Evolutionary conservation across 306 rosid species (phyloP), one percentile per base, ranked within the genome.

Genomic region (Rubus idaeus): DNA sequence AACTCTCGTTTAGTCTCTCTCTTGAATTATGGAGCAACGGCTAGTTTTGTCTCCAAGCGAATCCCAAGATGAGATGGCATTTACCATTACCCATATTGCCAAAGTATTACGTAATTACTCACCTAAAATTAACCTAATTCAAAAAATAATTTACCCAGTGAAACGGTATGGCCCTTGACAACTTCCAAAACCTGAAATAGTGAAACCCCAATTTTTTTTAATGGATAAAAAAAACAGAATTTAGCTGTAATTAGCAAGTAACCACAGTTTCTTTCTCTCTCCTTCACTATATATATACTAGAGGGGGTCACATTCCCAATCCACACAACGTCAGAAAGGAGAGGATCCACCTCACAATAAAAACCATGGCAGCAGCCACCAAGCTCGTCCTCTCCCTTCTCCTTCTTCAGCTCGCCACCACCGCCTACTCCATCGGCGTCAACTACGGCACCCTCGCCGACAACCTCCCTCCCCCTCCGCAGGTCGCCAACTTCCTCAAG

Each of bases 361-460:
- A 17, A 30, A 9, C 75, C 44, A 70, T 71, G 62, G 30, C 71
- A 63, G 45, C 4, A 56, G 68, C 70, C 13, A 3, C 56, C 61
- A 73, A 57, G 23, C 52, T 75, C 50, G 58, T 79, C 8, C 26
- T 79, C 68, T 44, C 83, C 46, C 68, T 83, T 52, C 30, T 88
- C 10, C 77, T 90, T 41, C 68, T 89, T 68, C 87, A 71, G 17
- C 78, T 86, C 75, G 10, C 81, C 55, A 10, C 81, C 69, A 37
- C 86, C 40, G 93, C 63, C 1, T n/a, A 61, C 74, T 75, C 92
- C 80, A 83, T 94, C 52, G 98, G 98, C 21, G 84, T 94, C 37
- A 94, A 94, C 92, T 94, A 94, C 47, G 98, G 98, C 17, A 94
- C 96, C 12, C 82, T 89, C 0, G 97, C 70, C 1, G 85, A 95